Conservation (phyloP, 768 basidiomycete species). For the Mycena epipterygia region DNA sequence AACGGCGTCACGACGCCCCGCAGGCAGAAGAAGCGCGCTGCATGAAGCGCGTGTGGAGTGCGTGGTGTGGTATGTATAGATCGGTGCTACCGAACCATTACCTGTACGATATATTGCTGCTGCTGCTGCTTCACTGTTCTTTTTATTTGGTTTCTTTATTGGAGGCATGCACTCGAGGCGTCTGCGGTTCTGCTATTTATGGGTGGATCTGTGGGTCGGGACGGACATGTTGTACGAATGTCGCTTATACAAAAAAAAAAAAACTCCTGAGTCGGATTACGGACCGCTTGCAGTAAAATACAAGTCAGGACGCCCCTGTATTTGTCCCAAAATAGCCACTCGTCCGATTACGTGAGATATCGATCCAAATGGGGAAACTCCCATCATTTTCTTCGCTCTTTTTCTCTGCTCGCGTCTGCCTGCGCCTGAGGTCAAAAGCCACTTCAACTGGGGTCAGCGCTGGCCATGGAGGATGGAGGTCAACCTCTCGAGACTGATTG, state of each 20-base stretch:
- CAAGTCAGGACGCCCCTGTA: not conserved
- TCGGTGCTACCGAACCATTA: not conserved
- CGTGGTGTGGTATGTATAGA: conserved; percentile 9
- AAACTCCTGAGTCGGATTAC: too few relatives aligned
- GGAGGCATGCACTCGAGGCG: conserved; percentile 14
- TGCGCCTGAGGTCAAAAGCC: not conserved
- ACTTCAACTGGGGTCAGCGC: not conserved
- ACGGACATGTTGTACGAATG: conserved; percentile 22
- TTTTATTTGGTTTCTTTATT: conserved; percentile 29
- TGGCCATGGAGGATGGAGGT: not conserved
- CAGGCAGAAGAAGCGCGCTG: conserved; percentile 27
- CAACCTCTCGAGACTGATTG: not conserved
- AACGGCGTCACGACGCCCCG: conserved; percentile 73
- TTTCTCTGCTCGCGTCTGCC: not conserved
- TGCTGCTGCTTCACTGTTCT: conserved; percentile 2
- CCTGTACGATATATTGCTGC: conserved; percentile 19
- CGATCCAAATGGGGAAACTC: not conserved
- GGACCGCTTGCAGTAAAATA: not conserved
- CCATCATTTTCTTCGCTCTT: not conserved
- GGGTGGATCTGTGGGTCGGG: not conserved
- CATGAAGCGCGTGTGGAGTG: not conserved
- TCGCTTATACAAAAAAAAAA: too few relatives aligned
- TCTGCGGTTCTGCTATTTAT: not conserved
- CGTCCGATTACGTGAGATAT: conserved; percentile 20
- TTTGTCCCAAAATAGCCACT: conserved; percentile 6